Conservation (phyloP, 176 grass and related monocot species). For the Zea luxurians region DNA sequence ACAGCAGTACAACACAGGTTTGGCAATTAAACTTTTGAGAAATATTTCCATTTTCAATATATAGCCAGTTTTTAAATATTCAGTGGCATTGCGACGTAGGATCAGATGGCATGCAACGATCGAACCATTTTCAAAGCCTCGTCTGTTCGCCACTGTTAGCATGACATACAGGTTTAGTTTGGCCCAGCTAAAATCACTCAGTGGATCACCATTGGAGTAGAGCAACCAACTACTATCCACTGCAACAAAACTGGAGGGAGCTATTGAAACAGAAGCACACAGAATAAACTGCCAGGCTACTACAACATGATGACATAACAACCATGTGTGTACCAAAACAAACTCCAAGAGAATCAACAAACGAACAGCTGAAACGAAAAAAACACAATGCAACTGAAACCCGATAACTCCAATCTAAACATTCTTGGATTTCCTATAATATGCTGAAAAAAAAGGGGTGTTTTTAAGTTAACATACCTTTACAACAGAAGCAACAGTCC, state of each 20-base stretch:
- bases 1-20: conserved; percentile 8
- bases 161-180: background rate
- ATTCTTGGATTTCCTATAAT: conserved; percentile 4
- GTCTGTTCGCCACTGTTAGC: background rate
- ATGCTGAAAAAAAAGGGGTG: background rate
- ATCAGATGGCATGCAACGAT: no score
- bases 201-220: no score
- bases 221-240: background rate
- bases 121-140: background rate
- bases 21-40: background rate
- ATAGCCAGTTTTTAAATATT: background rate
- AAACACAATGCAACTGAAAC: conserved; percentile 3
- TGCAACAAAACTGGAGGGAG: background rate
- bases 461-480: conserved; percentile 43
- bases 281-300: background rate
- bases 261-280: background rate
- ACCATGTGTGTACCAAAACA: conserved; percentile 4
- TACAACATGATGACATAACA: background rate
- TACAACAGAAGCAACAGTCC: conserved; percentile 60
- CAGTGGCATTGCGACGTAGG: no score
- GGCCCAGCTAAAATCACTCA: background rate
- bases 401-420: background rate
- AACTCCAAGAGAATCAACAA: background rate
- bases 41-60: background rate
- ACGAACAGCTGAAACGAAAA: background rate